Evolutionary conservation across 140 eudicot genomes (phyloP).

Genomic region (Anethum foeniculum): DNA sequence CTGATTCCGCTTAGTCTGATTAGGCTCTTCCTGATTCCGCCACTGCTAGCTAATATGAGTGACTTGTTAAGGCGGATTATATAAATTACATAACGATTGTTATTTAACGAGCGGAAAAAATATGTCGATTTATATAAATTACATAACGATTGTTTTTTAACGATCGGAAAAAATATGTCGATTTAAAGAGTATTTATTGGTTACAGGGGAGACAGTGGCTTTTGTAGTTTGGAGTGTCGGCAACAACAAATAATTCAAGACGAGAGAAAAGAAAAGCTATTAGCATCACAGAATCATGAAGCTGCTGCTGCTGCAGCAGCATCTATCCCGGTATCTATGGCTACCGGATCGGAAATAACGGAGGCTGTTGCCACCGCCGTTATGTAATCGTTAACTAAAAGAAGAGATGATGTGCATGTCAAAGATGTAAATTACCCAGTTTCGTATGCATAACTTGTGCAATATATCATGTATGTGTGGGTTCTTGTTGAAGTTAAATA

Average conservation of each 20-base stretch:
- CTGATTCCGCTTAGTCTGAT: no score
- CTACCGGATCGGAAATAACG: constrained; percentile 17
- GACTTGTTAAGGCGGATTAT: no score
- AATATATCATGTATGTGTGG: neutral
- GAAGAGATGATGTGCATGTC: neutral
- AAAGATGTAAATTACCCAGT: neutral
- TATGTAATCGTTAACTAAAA: neutral
- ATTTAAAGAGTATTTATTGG: neutral
- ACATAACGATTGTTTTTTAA: neutral
- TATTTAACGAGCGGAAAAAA: no score
- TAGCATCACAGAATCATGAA: constrained; percentile 22
- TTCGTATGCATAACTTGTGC: neutral
- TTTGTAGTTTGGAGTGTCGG: constrained; percentile 59
- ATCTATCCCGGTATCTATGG: constrained; percentile 3
- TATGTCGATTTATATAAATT: neutral
- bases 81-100: neutral
- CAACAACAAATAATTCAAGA: constrained; percentile 52
- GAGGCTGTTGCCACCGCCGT: constrained; percentile 25
- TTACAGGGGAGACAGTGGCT: constrained; percentile 56
- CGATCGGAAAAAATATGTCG: neutral
- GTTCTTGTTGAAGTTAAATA: neutral
- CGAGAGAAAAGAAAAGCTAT: constrained; percentile 34
- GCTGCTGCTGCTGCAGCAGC: neutral
- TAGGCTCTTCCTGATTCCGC: no score
- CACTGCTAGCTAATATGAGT: no score